A percentile compares a stretch with the other conserved stretches of the same genome.
Evolutionary conservation across 2,329 filamentous ascomycete species (phyloP).

Genomic region (Malbranchea cinnamomea): DNA sequence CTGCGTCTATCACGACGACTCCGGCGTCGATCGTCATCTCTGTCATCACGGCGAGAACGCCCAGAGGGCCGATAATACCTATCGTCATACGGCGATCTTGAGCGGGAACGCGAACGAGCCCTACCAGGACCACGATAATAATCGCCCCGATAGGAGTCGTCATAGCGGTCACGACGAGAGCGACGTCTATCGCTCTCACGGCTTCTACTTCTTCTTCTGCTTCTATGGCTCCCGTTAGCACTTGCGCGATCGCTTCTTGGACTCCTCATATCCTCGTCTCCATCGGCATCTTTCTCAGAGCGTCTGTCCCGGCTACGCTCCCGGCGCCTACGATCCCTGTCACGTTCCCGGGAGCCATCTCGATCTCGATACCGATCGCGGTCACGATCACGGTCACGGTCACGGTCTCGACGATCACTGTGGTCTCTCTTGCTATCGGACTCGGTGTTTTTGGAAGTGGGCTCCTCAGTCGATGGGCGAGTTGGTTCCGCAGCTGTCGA

Average conservation of each 20-base stretch:
- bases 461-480: conserved; percentile 18
- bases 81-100: conserved; percentile 54
- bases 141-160: conserved; percentile 44
- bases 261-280: conserved; percentile 46
- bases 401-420: conserved; percentile 37
- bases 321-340: conserved; percentile 43
- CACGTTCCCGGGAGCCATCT: too few relatives aligned
- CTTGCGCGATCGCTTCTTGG: conserved; percentile 62
- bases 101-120: conserved; percentile 54
- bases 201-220: conserved; percentile 65
- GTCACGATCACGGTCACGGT: conserved; percentile 36
- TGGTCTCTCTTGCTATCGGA: conserved; percentile 38
- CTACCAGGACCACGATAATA: conserved; percentile 52
- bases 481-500: conserved; percentile 43
- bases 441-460: conserved; percentile 41
- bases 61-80: conserved; percentile 38
- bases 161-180: conserved; percentile 55
- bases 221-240: conserved; percentile 55
- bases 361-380: conserved; percentile 43
- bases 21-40: conserved; percentile 31
- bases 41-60: conserved; percentile 35
- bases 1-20: conserved; percentile 39
- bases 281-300: conserved; percentile 37
- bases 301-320: conserved; percentile 42
- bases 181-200: conserved; percentile 61